These are phyloP conservation scores for Penicillium silybi DNA, from an alignment of 495 filamentous ascomycete genomes.

Conservation along the genomic window DNA sequence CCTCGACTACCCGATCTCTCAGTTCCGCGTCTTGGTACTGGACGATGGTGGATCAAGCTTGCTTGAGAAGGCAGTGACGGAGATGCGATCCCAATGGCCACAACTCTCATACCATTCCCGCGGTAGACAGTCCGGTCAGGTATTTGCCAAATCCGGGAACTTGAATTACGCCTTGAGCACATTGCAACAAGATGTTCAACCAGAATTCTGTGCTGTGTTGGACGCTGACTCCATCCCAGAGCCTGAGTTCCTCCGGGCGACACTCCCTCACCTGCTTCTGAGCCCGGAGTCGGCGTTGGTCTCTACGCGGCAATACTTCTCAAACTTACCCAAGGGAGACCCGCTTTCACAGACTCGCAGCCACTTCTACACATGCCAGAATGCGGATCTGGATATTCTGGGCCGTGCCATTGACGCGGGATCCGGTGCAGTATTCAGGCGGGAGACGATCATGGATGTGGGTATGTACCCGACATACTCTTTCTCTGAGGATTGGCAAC, in stretches of 20 bases:
- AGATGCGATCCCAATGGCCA: slow-evolving; percentile 23
- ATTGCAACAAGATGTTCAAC: slow-evolving; percentile 36
- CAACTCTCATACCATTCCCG: slow-evolving; percentile 48
- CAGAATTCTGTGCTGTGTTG: slow-evolving; percentile 35
- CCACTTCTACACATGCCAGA: slow-evolving; percentile 39
- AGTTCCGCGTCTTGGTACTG: slow-evolving; percentile 44
- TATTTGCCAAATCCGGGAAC: slow-evolving; percentile 53
- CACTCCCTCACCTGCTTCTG: slow-evolving; percentile 45
- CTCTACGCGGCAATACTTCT: slow-evolving; percentile 43
- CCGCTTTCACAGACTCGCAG: slow-evolving; percentile 43
- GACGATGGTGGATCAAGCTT: slow-evolving; percentile 45
- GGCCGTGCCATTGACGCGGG: slow-evolving; percentile 35
- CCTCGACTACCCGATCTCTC: slow-evolving; percentile 45
- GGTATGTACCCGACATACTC: slow-evolving; percentile 48
- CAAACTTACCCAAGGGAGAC: slow-evolving; percentile 48
- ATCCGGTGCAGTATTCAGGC: slow-evolving; percentile 48
- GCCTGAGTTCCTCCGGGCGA: slow-evolving; percentile 46
- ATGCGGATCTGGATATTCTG: slow-evolving; percentile 26
- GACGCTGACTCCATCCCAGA: slow-evolving; percentile 46
- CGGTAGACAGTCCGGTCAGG: slow-evolving; percentile 34
- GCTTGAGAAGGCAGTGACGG: slow-evolving; percentile 28
- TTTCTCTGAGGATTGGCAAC: slow-evolving; percentile 49
- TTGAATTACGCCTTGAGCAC: slow-evolving; percentile 47
- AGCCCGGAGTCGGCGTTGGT: slow-evolving; percentile 30
- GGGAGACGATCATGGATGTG: slow-evolving; percentile 38